Base-by-base conservation (phyloP, 768 basidiomycete genomes). In the Pleurotus citrinopileatus region DNA sequence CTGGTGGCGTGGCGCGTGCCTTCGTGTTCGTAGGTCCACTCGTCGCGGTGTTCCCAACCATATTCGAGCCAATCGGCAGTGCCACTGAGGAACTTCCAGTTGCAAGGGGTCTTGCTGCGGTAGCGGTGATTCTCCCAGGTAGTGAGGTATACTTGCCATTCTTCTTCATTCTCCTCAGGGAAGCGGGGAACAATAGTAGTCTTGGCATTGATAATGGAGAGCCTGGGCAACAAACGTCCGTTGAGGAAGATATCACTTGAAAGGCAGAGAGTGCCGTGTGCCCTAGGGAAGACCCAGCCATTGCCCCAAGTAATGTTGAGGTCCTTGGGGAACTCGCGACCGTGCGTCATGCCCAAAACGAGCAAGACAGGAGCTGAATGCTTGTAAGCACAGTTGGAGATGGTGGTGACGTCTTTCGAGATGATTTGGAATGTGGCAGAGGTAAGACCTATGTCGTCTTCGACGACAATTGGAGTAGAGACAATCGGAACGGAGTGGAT, bases 201-300 rank as follows among this genome's bases (percentile, higher is more conserved):
- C 47, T 53, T 44, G n/a, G 42, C 38, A 38, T 61, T 61, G 42
- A 61, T 34, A 17, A 37, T n/a, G 12, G 52, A 36, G 13, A 61
- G 52, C 20, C 26, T 26, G 17, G 37, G 29, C n/a, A 61, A 42
- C 3, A 61, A 45, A 25, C 60, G 55, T 20, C 46, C 52, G 19
- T 61, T 55, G 37, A 61, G 60, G 56, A 61, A 61, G n/a, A 47
- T 45, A 26, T 42, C 52, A 26, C 53, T 45, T 13, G 60, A 59
- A n/a, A 61, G 22, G 20, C 48, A 52, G 12, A 61, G 42, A 25
- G 55, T 42, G n/a, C 60, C 60, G 37, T 57, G 52, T 13, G 55
- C 57, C 36, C 52, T 44, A 19, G 43, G 36, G 42, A 54, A 29
- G 28, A 44, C 45, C 27, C 45, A 59, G 8, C 47, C 55, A 44